Conservation (phyloP, 495 filamentous ascomycete species). For the Penicillium lagena region DNA sequence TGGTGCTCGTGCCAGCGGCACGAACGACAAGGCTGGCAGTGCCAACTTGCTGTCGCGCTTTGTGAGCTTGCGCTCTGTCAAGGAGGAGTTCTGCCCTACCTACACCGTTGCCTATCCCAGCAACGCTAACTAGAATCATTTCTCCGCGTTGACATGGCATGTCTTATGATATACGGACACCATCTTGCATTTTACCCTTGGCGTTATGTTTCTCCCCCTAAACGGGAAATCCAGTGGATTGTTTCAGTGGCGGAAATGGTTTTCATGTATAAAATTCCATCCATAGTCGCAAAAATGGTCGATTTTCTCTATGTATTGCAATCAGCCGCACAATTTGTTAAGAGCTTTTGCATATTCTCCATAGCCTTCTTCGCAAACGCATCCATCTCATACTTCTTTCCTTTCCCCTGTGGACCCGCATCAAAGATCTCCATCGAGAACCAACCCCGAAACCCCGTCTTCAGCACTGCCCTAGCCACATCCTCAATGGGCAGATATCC, state of each 20-base stretch:
- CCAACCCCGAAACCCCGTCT: slow-evolving; percentile 66
- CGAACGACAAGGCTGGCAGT: slow-evolving; percentile 89
- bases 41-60: slow-evolving; percentile 68
- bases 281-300: not conserved
- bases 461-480: slow-evolving; percentile 59
- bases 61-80: slow-evolving; percentile 77
- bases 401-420: slow-evolving; percentile 50
- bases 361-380: slow-evolving; percentile 55
- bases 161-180: slow-evolving; percentile 22
- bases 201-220: slow-evolving; percentile 10
- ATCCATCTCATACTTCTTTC: slow-evolving; percentile 52
- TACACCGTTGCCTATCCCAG: slow-evolving; percentile 72
- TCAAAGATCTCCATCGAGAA: slow-evolving; percentile 77
- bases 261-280: not conserved
- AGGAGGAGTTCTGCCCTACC: slow-evolving; percentile 78
- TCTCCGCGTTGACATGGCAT: slow-evolving; percentile 4
- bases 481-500: slow-evolving; percentile 67
- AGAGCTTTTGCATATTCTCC: slow-evolving; percentile 46
- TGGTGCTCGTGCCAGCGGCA: slow-evolving; percentile 77
- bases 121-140: slow-evolving; percentile 43
- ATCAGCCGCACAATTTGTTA: slow-evolving; percentile 36
- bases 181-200: slow-evolving; percentile 16
- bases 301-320: not conserved
- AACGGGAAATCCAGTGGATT: not conserved
- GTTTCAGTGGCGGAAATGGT: not conserved